Percentiles rank a stretch among this genome's conserved stretches.
These are phyloP conservation scores for Conticribra weissflogii DNA, from an alignment of 108 stramenopile genomes.

Conservation along the genomic window DNA sequence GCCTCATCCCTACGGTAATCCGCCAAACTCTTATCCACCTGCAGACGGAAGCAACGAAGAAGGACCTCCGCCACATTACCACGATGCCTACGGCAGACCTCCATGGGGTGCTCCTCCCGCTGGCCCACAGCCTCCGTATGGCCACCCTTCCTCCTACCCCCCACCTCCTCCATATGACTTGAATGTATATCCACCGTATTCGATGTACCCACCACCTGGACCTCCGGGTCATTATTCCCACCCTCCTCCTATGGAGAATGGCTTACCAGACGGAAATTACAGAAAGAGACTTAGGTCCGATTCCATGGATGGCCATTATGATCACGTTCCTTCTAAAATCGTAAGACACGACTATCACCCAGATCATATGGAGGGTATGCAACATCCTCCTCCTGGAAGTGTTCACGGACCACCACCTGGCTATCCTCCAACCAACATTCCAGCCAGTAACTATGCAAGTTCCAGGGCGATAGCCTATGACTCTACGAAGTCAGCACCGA, in stretches of 20 bases:
- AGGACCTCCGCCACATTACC: background rate
- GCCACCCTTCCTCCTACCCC: conserved; percentile 7
- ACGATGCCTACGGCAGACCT: conserved; percentile 3
- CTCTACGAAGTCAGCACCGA: conserved; percentile 5
- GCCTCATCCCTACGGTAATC: conserved; percentile 10
- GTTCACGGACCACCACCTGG: no score
- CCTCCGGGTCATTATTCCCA: background rate
- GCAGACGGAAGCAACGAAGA: conserved; percentile 4
- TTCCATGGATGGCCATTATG: no score
- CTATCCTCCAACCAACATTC: background rate
- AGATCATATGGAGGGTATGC: background rate
- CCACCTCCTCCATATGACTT: conserved; percentile 11
- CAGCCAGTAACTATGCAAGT: conserved; percentile 5
- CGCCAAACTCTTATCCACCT: conserved; percentile 8
- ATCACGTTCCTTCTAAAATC: no score
- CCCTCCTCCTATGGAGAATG: background rate
- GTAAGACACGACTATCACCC: conserved; percentile 4
- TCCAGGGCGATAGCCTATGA: background rate
- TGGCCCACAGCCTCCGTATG: conserved; percentile 9
- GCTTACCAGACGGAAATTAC: no score
- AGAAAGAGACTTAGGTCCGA: no score
- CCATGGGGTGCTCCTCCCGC: conserved; percentile 8
- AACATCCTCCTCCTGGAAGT: no score
- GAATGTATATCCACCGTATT: conserved; percentile 7
- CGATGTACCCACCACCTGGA: conserved; percentile 13